Percentiles rank a stretch among this genome's conserved stretches.
Evolutionary conservation across 768 basidiomycete genomes (phyloP).

Genomic region (Suillus variegatus): DNA sequence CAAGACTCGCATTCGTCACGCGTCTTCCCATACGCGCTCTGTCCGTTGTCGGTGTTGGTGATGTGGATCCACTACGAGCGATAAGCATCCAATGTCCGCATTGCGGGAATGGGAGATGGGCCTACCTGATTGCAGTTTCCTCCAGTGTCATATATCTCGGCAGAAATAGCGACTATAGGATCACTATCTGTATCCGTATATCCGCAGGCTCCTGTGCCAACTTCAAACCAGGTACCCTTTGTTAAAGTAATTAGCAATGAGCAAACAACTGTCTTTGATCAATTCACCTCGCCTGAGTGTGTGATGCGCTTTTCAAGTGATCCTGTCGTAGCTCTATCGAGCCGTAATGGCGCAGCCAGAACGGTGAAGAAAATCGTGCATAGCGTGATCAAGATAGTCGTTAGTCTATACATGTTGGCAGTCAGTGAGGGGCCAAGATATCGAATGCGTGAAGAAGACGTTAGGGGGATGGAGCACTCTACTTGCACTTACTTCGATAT

Average conservation of each 20-base stretch:
- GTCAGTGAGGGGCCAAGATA: not conserved
- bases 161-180: conserved; percentile 63
- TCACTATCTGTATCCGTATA: conserved; percentile 46
- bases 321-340: conserved; percentile 19
- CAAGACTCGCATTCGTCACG: conserved; percentile 65
- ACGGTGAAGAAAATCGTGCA: conserved; percentile 43
- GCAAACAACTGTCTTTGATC: not conserved
- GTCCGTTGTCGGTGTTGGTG: conserved; percentile 56
- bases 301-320: conserved; percentile 53
- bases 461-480: not conserved
- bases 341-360: conserved; percentile 41
- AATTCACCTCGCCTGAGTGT: conserved; percentile 57
- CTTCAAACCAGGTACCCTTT: conserved; percentile 71
- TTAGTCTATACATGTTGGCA: conserved; percentile 21
- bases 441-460: not conserved
- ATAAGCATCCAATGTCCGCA: conserved; percentile 1
- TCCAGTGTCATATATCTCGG: conserved; percentile 52
- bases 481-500: not conserved
- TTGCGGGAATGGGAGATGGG: not conserved
- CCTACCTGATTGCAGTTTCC: conserved; percentile 62
- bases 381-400: conserved; percentile 37
- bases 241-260: not conserved
- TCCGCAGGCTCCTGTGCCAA: conserved; percentile 67
- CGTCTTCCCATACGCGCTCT: conserved; percentile 48
- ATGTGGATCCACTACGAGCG: conserved; percentile 56